Evolutionary conservation across 2,329 filamentous ascomycete species (phyloP), one percentile per base, ranked within the genome.

Genomic region (Fonsecaea erecta): DNA sequence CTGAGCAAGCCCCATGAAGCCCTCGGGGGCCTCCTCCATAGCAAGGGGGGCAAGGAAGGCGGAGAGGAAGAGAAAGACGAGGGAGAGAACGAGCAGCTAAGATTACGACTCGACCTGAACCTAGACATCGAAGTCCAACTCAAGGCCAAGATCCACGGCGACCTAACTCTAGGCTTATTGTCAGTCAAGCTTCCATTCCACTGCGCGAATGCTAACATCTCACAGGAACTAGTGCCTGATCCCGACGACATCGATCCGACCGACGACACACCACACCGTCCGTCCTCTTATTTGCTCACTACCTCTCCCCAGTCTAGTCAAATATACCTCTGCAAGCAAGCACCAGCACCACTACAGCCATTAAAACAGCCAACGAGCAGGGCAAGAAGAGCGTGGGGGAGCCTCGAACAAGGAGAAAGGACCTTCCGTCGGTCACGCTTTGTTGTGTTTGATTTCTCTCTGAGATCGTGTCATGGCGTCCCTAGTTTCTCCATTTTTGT

Each of bases 121-220:
- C 76, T 88, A 66, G 85, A 87, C 73, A 85, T 88, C 73, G 85
- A 88, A 73, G 81, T 88, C 61, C 84, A 87, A 72, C 76, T 88
- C 53, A 88, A 88, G 79, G 85, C 85, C n/a, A 86, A 85, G 76
- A 87, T 88, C 70, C 85, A 87, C 68, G 85, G 85, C 77, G 85
- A 88, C 71, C 77, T 88, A 65, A 87, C 86, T n/a, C 73, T 88
- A 60, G 85, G 76, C 61, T 72, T 81, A 48, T 74, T 80, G 78
- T 80, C 77, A 75, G 78, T 79, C 56, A 35, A 32, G 35, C 53
- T 5, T 24, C 48, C 16, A 46, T 32, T 40, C 52, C 60, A 26
- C 34, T 43, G 35, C 28, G 59, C 63, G 56, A 69, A 66, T 62
- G 65, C 68, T 68, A 69, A 69, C 61, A 34, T 64, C 51, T 64